phyloP scores from a whole-genome alignment of 768 basidiomycete species.

The Hygrocybe punicea region DNA sequence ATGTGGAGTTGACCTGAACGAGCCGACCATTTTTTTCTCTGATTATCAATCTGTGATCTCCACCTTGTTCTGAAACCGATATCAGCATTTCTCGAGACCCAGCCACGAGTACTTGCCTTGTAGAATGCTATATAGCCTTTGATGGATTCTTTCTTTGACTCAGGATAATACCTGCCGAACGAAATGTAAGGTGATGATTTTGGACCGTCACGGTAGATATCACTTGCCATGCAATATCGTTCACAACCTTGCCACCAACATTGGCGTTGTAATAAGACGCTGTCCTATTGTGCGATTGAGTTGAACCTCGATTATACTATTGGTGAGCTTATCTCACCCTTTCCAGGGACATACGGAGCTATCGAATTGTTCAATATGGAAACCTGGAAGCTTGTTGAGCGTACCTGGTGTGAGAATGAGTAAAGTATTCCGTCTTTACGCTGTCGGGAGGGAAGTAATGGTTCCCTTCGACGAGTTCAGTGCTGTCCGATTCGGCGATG shows the following conservation, averaged over 20 bases:
- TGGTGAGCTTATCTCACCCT: constrained; percentile 44
- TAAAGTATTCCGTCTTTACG: constrained; percentile 46
- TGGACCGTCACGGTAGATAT: background rate
- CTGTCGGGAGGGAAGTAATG: constrained; percentile 68
- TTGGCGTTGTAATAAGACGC: constrained; percentile 65
- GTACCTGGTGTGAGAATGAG: constrained; percentile 52
- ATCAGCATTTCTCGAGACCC: background rate
- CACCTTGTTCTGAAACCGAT: constrained; percentile 7
- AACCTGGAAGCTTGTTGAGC: constrained; percentile 7
- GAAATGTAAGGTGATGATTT: background rate
- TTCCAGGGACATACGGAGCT: constrained; percentile 69
- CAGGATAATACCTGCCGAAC: constrained; percentile 59
- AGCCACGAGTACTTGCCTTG: constrained; percentile 44
- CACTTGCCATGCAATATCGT: constrained; percentile 66
- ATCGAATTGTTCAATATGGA: background rate
- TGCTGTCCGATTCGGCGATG: constrained; percentile 57
- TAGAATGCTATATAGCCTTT: constrained; percentile 73
- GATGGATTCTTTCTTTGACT: constrained; percentile 58
- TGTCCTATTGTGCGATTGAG: constrained; percentile 33
- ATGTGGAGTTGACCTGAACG: too few relatives aligned
- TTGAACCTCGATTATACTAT: background rate
- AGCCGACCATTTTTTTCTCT: too few relatives aligned
- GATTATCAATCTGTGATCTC: background rate
- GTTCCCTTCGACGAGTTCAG: constrained; percentile 61
- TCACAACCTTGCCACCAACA: constrained; percentile 45